Base-by-base conservation (phyloP, 257 asterid species). In the Buddleja alternifolia region DNA sequence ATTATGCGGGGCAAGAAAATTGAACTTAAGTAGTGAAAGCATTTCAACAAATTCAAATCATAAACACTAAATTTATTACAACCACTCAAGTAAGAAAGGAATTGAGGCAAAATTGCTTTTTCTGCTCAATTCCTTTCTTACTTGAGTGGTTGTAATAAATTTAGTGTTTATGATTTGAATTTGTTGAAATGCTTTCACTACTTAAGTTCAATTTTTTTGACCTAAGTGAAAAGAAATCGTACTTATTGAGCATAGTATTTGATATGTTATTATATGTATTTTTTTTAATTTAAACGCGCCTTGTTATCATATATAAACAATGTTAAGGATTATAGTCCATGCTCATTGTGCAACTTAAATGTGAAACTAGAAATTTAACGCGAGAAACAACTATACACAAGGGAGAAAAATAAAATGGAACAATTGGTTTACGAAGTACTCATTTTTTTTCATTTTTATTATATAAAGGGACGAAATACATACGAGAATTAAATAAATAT, bases 401-500 rank as follows among this genome's bases (percentile, higher is more conserved):
- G n/a, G 3, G 11, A 41, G 3, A 8, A 41, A 41, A 36, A 19
- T 1, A 36, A n/a, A 16, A 10, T 36, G 5, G 6, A 50, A 20
- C 29, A n/a, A 8, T n/a, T 6, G 52, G 17, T 25, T 36, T 19
- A 42, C 36, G 6, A 24, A 37, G 44, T 23, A 29, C 32, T 21
- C n/a, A 2, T 41, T 50, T 21, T 3, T 63, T 55, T 11, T 39
- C 1, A 45, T 24, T 37, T 16, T 24, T 55, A 63, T 64, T 10
- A 56, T 12, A 57, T 24, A 48, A 17, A 29, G 36, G 4, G 17
- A 20, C 19, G 20, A 10, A 53, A 41, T 60, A 67, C 74, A 74
- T 15, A 60, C 11, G 21, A 24, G 41, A 56, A 64, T n/a, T 21
- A 64, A 72, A 29, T 45, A 45, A 56, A 50, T 60, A 72, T 14